These are phyloP conservation scores for Aspergillus sp. DNA, from an alignment of 2,329 filamentous ascomycete genomes.

Conservation along the genomic window DNA sequence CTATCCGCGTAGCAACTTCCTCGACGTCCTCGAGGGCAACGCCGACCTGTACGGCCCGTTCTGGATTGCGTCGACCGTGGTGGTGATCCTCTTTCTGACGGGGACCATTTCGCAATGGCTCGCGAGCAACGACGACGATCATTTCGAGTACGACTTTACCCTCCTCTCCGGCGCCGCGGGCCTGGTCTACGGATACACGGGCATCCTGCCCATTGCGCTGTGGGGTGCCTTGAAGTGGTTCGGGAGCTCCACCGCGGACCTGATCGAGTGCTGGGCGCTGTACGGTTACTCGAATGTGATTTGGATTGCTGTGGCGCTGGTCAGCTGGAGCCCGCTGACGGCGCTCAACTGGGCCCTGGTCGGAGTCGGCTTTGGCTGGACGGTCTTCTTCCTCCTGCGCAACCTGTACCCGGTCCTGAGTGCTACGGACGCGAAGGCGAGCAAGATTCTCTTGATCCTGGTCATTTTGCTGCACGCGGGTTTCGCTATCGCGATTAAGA, in stretches of 20 bases:
- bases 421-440: constrained; percentile 88
- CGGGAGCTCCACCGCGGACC: constrained; percentile 85
- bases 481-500: constrained; percentile 91
- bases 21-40: constrained; percentile 95
- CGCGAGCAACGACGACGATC: constrained; percentile 61
- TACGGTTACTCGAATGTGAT: constrained; percentile 97
- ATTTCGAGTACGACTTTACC: constrained; percentile 89
- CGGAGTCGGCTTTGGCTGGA: constrained; percentile 77
- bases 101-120: constrained; percentile 94
- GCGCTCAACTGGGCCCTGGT: constrained; percentile 94
- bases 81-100: constrained; percentile 91
- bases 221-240: constrained; percentile 94
- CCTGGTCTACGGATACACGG: constrained; percentile 92
- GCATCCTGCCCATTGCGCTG: constrained; percentile 77
- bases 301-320: constrained; percentile 91
- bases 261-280: constrained; percentile 91
- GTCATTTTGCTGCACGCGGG: constrained; percentile 85
- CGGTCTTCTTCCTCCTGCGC: constrained; percentile 77
- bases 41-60: constrained; percentile 95
- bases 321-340: constrained; percentile 83
- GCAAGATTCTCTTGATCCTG: constrained; percentile 79
- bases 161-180: constrained; percentile 87
- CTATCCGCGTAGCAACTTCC: constrained; percentile 88
- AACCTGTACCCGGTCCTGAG: constrained; percentile 90
- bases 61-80: constrained; percentile 97